These are phyloP conservation scores for Penicillium maclennaniae DNA, from an alignment of 495 filamentous ascomycete genomes.

Conservation along the genomic window DNA sequence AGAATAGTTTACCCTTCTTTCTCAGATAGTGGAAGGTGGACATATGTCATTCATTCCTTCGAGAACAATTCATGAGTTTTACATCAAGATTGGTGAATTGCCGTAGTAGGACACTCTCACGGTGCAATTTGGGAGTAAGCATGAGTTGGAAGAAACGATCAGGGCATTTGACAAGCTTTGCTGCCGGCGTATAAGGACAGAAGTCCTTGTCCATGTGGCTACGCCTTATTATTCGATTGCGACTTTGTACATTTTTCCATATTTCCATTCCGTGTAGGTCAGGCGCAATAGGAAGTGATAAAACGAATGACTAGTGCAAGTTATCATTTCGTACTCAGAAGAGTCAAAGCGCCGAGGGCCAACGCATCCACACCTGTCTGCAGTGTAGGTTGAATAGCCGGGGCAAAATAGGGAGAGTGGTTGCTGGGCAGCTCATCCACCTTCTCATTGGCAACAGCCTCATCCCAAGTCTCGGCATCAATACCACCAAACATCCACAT, in stretches of 20 bases:
- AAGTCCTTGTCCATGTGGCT: constrained; percentile 62
- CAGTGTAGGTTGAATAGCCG: constrained; percentile 59
- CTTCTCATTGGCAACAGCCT: constrained; percentile 41
- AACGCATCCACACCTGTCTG: constrained; percentile 52
- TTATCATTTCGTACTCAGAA: constrained; percentile 22
- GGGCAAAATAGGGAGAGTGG: constrained; percentile 59
- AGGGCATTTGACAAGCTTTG: constrained; percentile 64
- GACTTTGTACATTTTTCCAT: too few species aligned
- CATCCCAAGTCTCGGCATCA: constrained; percentile 44
- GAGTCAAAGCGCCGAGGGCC: constrained; percentile 50
- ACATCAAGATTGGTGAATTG: constrained; percentile 54
- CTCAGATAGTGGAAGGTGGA: constrained; percentile 62
- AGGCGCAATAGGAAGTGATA: not conserved
- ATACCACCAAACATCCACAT: constrained; percentile 58
- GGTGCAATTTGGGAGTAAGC: constrained; percentile 57
- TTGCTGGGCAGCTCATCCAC: constrained; percentile 47
- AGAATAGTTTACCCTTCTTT: constrained; percentile 47
- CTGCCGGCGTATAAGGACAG: constrained; percentile 59
- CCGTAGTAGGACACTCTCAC: constrained; percentile 59
- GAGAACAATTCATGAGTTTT: constrained; percentile 42
- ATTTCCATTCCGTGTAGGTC: not conserved
- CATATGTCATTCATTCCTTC: constrained; percentile 42
- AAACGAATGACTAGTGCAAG: not conserved
- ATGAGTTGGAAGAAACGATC: constrained; percentile 57
- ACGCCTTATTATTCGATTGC: not conserved